Evolutionary conservation across 2,329 filamentous ascomycete species (phyloP), one percentile per base, ranked within the genome.

Genomic region (Ceratocystis albifundus): DNA sequence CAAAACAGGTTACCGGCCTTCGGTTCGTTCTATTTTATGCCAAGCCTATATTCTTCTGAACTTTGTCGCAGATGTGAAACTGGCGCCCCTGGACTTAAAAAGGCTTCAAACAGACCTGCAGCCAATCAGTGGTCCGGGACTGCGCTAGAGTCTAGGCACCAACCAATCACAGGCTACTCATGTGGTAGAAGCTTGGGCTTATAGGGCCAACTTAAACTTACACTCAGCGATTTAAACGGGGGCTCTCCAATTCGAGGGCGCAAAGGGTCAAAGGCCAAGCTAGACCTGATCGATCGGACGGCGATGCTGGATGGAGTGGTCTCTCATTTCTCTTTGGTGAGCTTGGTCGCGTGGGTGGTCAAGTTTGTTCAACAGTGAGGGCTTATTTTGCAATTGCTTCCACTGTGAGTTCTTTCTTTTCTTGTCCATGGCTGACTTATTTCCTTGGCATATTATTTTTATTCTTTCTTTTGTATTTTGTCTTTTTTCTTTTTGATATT

Each of bases 21-120:
- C 3, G 4, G 53, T 6, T 36, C 32, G 17, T 30, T n/a, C 32
- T 30, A 7, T 59, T 30, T 8, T n/a, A n/a, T 25, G 55, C 55
- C 55, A 59, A 59, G 55, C 28, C 55, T 20, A 12, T 17, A 28
- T 17, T n/a, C 53, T 57, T 57, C 28, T 32, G 22, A n/a, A 59
- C 30, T 28, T 45, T 64, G 67, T 66, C 50, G 48, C 69, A 71
- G 5, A 68, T 69, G 46, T 68, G 70, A 50, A 69, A 69, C 44
- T 8, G 25, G 64, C 62, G 57, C 65, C 69, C 59, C 69, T 65
- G 68, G 55, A 20, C 28, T 25, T 28, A 53, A 53, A 28, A 12
- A 25, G 48, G 48, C 48, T 28, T 22, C 17, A 48, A 55, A 55
- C 22, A 15, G 50, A 5, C 50, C 17, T n/a, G 12, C 17, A n/a